A percentile compares a stretch with the other conserved stretches of the same genome.
Conservation (phyloP, 352 stramenopile species). For the Pythium periplocum region DNA sequence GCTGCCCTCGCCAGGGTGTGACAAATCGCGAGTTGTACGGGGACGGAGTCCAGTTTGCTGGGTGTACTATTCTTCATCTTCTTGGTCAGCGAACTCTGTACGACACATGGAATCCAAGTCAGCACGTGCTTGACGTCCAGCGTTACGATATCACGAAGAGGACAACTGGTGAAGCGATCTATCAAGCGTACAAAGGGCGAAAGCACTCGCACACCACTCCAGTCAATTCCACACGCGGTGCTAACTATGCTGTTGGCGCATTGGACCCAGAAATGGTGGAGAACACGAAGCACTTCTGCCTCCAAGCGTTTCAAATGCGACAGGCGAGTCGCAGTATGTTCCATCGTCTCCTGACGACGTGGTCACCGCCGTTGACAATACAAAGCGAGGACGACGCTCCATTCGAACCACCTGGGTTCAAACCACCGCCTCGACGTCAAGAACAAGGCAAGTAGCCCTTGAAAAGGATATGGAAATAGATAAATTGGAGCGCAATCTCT, state of each 20-base stretch:
- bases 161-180: constrained; percentile 6
- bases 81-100: constrained; percentile 45
- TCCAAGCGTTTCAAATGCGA: constrained; percentile 33
- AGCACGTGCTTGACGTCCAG: constrained; percentile 45
- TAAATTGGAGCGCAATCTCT: too few relatives aligned
- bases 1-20: constrained; percentile 14
- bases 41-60: constrained; percentile 56
- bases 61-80: constrained; percentile 51
- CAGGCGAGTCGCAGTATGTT: constrained; percentile 30
- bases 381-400: too few relatives aligned
- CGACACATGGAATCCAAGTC: constrained; percentile 56
- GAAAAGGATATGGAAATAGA: too few relatives aligned
- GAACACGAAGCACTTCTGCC: constrained; percentile 30
- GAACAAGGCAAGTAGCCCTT: too few relatives aligned
- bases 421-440: too few relatives aligned
- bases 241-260: constrained; percentile 16
- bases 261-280: constrained; percentile 48
- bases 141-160: constrained; percentile 25
- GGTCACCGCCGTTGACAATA: constrained; percentile 8
- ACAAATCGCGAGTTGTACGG: constrained; percentile 34
- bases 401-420: too few relatives aligned
- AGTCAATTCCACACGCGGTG: constrained; percentile 2
- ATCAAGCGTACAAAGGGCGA: constrained; percentile 7
- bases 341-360: constrained; percentile 32
- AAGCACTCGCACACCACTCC: background rate